Evolutionary conservation across 2,329 filamentous ascomycete species (phyloP).

Genomic region (Neobulgaria alba): DNA sequence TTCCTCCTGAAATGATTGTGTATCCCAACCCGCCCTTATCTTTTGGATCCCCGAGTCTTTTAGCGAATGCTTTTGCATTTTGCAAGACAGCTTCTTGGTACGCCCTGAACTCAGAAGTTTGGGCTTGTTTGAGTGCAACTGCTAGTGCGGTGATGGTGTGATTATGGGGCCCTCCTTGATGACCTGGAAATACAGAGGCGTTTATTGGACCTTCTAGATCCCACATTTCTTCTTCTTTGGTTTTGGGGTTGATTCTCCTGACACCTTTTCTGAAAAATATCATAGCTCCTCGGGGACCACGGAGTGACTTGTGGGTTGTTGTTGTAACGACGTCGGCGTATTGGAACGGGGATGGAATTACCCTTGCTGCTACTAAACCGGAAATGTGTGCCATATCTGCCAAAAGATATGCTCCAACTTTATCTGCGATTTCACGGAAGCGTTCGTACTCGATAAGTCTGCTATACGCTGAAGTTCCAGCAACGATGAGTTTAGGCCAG

Average conservation of each 20-base stretch:
- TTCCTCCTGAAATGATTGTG: conserved; percentile 85
- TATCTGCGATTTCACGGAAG: conserved; percentile 85
- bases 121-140: conserved; percentile 90
- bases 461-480: conserved; percentile 92
- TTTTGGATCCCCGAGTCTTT: conserved; percentile 18
- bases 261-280: conserved; percentile 98
- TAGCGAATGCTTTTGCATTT: conserved; percentile 83
- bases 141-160: conserved; percentile 96
- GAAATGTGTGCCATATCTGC: conserved; percentile 98
- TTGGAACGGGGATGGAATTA: conserved; percentile 81
- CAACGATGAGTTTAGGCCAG: conserved; percentile 91
- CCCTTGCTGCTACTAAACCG: conserved; percentile 83
- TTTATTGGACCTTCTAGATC: conserved; percentile 93
- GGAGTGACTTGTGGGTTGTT: conserved; percentile 94
- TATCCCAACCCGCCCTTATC: conserved; percentile 51
- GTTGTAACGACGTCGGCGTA: conserved; percentile 94
- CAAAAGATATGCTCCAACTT: conserved; percentile 84
- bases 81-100: conserved; percentile 87
- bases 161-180: conserved; percentile 97
- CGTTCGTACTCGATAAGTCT: conserved; percentile 90
- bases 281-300: conserved; percentile 90
- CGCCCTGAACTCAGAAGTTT: conserved; percentile 78
- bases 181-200: conserved; percentile 91
- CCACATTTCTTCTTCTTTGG: conserved; percentile 77
- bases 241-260: conserved; percentile 73